Evolutionary conservation across 805 yeast species (phyloP).

Genomic region (Blastobotrys peoriensis): DNA sequence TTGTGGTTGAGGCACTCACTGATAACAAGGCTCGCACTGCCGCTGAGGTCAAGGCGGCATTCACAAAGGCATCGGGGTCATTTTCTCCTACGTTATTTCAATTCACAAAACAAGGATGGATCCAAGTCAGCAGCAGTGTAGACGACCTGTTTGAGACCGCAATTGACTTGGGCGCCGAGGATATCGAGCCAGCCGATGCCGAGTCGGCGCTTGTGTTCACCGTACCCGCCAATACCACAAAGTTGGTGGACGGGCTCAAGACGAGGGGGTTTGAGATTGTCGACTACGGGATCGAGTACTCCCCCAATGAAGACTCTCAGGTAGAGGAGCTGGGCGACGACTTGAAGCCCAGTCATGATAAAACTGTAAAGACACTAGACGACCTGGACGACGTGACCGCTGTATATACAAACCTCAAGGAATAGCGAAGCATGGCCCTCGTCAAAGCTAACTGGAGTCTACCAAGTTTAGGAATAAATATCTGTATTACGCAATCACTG

Average conservation of each 20-base stretch:
- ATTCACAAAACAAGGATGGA: conserved; percentile 73
- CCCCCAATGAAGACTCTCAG: conserved; percentile 54
- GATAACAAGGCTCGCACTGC: conserved; percentile 84
- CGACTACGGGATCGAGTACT: conserved; percentile 66
- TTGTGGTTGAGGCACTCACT: conserved; percentile 79
- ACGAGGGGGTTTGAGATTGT: conserved; percentile 47
- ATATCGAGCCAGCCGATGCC: conserved; percentile 37
- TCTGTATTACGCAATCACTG: too few species aligned
- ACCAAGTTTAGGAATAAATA: too few species aligned
- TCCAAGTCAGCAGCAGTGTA: conserved; percentile 36
- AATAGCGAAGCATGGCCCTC: too few species aligned
- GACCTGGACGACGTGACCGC: conserved; percentile 81
- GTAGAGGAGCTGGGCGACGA: conserved; percentile 35
- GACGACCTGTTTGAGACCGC: conserved; percentile 80
- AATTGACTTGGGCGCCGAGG: conserved; percentile 70
- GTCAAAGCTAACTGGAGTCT: too few species aligned
- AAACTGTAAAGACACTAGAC: conserved; percentile 56
- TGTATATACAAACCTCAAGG: conserved; percentile 59
- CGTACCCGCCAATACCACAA: conserved; percentile 57
- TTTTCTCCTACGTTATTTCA: conserved; percentile 72
- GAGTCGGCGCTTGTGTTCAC: conserved; percentile 51
- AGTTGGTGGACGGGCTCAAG: conserved; percentile 49
- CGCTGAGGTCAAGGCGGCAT: conserved; percentile 65
- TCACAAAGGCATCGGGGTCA: conserved; percentile 58
- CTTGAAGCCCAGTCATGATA: conserved; percentile 44